Evolutionary conservation across 495 filamentous ascomycete species (phyloP).

Genomic region (Zalerion maritima): DNA sequence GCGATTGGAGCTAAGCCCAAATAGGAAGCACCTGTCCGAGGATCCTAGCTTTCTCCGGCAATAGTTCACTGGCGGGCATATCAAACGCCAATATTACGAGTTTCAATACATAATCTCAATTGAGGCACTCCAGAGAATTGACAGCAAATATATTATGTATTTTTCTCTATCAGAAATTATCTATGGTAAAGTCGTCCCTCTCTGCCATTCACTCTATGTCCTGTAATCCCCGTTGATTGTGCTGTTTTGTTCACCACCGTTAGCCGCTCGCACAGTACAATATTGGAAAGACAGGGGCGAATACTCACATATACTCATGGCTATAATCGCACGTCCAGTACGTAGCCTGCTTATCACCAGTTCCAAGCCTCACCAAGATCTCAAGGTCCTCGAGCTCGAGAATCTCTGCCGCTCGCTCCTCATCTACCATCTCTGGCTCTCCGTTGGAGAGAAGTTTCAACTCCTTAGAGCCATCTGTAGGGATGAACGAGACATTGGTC

Average conservation of each 20-base stretch:
- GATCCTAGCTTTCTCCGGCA: conserved; percentile 1
- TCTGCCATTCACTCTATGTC: conserved; percentile 35
- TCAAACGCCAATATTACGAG: conserved; percentile 1
- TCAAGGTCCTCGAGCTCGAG: conserved; percentile 76
- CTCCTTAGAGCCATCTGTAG: conserved; percentile 63
- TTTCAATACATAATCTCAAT: not conserved
- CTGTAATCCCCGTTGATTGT: conserved; percentile 90
- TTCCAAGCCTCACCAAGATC: conserved; percentile 60
- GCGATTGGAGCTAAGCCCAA: not conserved
- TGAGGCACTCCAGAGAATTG: conserved; percentile 3
- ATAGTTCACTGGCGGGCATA: not conserved
- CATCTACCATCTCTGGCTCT: conserved; percentile 87
- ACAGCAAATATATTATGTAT: not conserved
- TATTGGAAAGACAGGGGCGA: conserved; percentile 1
- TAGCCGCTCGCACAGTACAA: conserved; percentile 3
- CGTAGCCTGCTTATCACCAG: conserved; percentile 57
- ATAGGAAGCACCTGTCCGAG: conserved; percentile 7
- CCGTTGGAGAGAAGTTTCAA: conserved; percentile 79
- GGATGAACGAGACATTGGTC: conserved; percentile 85
- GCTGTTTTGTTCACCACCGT: conserved; percentile 13
- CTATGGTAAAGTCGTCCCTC: not conserved
- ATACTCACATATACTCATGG: conserved; percentile 68
- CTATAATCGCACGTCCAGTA: conserved; percentile 98
- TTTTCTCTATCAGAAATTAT: not conserved
- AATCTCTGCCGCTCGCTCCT: conserved; percentile 71